Percentiles rank a stretch among this genome's conserved stretches.
Conservation (phyloP, 306 rosid species). For the Vachellia collinsii region DNA sequence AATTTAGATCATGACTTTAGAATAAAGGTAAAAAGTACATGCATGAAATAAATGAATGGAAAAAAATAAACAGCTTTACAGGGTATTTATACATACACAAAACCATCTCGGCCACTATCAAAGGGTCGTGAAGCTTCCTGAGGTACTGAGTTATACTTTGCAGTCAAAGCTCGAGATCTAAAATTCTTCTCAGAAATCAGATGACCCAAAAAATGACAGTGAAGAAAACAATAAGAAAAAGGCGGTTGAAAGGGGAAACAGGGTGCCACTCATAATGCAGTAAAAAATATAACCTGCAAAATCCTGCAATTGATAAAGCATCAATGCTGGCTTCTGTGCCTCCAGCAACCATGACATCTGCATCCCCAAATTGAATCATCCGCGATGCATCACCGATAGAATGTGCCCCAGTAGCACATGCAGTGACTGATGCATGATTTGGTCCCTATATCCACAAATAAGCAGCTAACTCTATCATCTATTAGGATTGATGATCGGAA, state of each 20-base stretch:
- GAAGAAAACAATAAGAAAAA: neutral
- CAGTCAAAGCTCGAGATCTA: constrained; percentile 82
- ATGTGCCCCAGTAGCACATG: constrained; percentile 96
- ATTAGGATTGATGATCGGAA: constrained; percentile 17
- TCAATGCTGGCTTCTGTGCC: constrained; percentile 98
- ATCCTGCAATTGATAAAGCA: constrained; percentile 90
- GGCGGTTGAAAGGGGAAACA: constrained; percentile 20
- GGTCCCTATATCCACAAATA: constrained; percentile 67
- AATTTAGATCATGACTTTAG: constrained; percentile 12
- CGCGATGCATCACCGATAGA: constrained; percentile 94
- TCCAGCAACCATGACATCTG: constrained; percentile 97
- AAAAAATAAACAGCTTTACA: constrained; percentile 26
- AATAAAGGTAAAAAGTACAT: constrained; percentile 10
- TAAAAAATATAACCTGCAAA: constrained; percentile 62
- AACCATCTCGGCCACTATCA: constrained; percentile 89
- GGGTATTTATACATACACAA: constrained; percentile 66
- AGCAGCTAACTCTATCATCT: constrained; percentile 19
- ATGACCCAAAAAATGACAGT: constrained; percentile 8
- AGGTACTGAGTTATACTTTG: constrained; percentile 82
- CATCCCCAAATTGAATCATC: constrained; percentile 97
- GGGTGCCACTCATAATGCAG: constrained; percentile 5
- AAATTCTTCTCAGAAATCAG: constrained; percentile 30
- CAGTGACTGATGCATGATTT: constrained; percentile 94
- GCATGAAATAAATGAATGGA: constrained; percentile 5
- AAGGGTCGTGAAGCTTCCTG: constrained; percentile 89